Evolutionary conservation across 1,284 basidiomycete species (phyloP), one percentile per base, ranked within the genome.

Genomic region (Rugosomyces carneus): DNA sequence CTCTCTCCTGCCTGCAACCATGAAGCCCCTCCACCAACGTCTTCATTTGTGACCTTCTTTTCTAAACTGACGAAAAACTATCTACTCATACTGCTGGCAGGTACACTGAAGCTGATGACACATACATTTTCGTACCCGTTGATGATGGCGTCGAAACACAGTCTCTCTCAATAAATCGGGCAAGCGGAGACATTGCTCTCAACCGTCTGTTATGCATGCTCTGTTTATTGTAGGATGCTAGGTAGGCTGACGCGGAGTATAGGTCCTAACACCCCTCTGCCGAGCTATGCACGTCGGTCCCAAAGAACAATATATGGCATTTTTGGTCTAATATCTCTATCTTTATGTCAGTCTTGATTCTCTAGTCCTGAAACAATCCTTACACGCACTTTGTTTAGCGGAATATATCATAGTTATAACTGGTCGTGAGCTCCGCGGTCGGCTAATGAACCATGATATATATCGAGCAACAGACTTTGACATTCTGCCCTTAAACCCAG

Each of bases 381-480:
- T 15, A 53, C 29, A 20, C 16, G 35, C 21, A 11, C 10, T 53
- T 13, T n/a, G 7, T 13, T 32, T 57, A 95, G 93, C 91, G 60
- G 94, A 98, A 67, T 98, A 96, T 66, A 69, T 99, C 42, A 80
- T 99, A 51, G 76, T 97, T 42, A 78, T 98, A 56, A 96, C 92
- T 40, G 84, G 83, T 39, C 81, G 93, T 47, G 85, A 87, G 55
- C 80, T 84, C 31, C 82, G 81, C 49, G 89, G 89, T 18, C 78
- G 83, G 48, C 72, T 98, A 45, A 80, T 93, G 66, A 82, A 85
- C 2, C 80, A 94, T 55, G 84, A 93, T 47, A 73, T 99, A 57
- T 98, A 88, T 70, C 81, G 85, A 44, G 91, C 93, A 11, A 89
- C 89, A 26, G 90, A 94, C 60, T 98, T 93, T 67, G 86, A 93